Evolutionary conservation across 2,329 filamentous ascomycete genomes (phyloP).

Genomic region (Colletotrichum echinochloae): DNA sequence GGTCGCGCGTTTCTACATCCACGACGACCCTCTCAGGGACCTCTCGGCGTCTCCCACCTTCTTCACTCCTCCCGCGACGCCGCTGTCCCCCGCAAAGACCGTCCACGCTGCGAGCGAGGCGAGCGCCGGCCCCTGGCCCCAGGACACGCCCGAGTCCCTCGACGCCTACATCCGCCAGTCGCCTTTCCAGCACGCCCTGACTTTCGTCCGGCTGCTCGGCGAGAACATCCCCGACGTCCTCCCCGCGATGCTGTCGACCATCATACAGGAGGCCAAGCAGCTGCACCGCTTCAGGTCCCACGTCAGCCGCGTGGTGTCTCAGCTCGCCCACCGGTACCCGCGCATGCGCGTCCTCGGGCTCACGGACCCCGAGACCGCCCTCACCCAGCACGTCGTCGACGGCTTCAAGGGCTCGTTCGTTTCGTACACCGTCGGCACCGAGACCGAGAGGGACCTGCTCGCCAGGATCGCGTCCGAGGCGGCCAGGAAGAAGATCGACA

Average conservation of each 20-base stretch:
- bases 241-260: constrained; percentile 40
- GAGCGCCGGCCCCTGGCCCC: constrained; percentile 25
- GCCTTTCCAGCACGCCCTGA: constrained; percentile 47
- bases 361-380: constrained; percentile 51
- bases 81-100: neutral
- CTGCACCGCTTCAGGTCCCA: constrained; percentile 48
- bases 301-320: constrained; percentile 35
- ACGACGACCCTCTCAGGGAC: constrained; percentile 34
- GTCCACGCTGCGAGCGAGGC: neutral
- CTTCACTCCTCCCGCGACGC: constrained; percentile 32
- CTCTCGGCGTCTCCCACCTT: constrained; percentile 21
- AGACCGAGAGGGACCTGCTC: constrained; percentile 44
- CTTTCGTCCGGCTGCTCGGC: constrained; percentile 46
- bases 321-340: constrained; percentile 40
- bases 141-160: constrained; percentile 47
- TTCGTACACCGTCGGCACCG: constrained; percentile 49
- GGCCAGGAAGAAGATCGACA: constrained; percentile 39
- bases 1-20: constrained; percentile 50
- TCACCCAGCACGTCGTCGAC: constrained; percentile 52
- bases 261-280: constrained; percentile 49
- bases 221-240: constrained; percentile 45
- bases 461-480: constrained; percentile 44
- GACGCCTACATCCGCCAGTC: constrained; percentile 49
- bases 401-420: constrained; percentile 55
- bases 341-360: constrained; percentile 49